phyloP scores from a whole-genome alignment of 176 grass and related monocot species.

The Chrysopogon serrulatus region DNA sequence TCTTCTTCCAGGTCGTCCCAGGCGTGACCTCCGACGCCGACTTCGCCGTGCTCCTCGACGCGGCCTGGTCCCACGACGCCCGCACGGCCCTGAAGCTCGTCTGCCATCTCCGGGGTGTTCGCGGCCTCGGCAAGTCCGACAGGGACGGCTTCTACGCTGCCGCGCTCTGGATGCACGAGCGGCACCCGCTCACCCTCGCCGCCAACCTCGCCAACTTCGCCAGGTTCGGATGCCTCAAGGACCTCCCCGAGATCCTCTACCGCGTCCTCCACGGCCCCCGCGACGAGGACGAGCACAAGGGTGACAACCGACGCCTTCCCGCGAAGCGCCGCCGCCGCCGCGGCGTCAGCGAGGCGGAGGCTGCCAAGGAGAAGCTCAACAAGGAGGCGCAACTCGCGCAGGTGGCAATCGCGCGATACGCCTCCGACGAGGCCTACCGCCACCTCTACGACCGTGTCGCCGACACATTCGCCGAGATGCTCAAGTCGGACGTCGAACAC shows the following conservation, averaged over 20 bases:
- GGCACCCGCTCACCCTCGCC: constrained; percentile 55
- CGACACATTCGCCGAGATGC: not conserved
- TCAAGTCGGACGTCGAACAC: constrained; percentile 1
- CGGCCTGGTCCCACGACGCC: constrained; percentile 28
- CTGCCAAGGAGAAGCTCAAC: constrained; percentile 9
- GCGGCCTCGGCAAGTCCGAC: constrained; percentile 43
- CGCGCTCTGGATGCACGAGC: constrained; percentile 47
- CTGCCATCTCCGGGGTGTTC: constrained; percentile 40
- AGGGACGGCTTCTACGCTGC: constrained; percentile 52
- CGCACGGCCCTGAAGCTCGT: constrained; percentile 30
- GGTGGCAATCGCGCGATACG: not conserved
- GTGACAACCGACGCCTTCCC: not conserved
- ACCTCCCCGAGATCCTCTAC: constrained; percentile 13
- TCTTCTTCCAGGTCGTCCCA: constrained; percentile 48
- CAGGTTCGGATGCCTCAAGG: constrained; percentile 40
- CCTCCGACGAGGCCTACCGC: not conserved
- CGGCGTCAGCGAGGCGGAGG: not conserved
- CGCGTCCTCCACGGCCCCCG: not conserved
- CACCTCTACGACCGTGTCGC: not conserved
- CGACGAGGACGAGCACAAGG: not conserved
- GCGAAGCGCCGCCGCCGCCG: not conserved
- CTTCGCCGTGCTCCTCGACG: constrained; percentile 1
- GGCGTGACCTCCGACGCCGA: not conserved
- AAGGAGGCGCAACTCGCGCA: not conserved
- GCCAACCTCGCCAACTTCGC: constrained; percentile 41